Percentiles rank a stretch among this genome's conserved stretches.
These are phyloP conservation scores for Talaromyces adpressus DNA, from an alignment of 495 filamentous ascomycete species.

Conservation along the genomic window DNA sequence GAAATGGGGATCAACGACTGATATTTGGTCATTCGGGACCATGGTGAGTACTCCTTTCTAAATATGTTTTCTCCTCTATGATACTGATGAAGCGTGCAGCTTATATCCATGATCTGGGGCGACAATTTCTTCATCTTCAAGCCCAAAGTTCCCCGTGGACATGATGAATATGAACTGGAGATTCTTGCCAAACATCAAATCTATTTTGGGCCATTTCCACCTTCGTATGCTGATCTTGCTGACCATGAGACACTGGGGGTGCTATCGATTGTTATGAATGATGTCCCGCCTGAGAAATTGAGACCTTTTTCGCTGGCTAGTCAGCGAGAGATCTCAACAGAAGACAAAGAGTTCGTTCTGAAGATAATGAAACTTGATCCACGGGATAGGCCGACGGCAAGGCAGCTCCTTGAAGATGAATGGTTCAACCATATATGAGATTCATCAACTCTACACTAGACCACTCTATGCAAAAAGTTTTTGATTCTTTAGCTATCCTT, in stretches of 20 bases:
- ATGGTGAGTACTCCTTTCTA: slow-evolving; percentile 12
- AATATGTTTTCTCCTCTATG: no score
- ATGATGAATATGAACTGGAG: slow-evolving; percentile 33
- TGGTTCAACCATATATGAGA: slow-evolving; percentile 11
- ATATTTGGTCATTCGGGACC: slow-evolving; percentile 37
- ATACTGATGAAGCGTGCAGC: slow-evolving; percentile 13
- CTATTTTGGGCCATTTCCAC: slow-evolving; percentile 38
- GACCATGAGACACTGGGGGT: slow-evolving; percentile 12
- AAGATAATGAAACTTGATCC: slow-evolving; percentile 23
- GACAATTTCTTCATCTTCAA: slow-evolving; percentile 35
- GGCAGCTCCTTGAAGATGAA: slow-evolving; percentile 16
- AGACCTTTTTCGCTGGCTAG: slow-evolving; percentile 17
- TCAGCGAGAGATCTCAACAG: slow-evolving; percentile 14
- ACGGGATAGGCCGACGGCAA: slow-evolving; percentile 19
- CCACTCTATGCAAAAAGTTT: not conserved
- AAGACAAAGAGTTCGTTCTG: slow-evolving; percentile 20
- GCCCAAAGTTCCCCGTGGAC: slow-evolving; percentile 26
- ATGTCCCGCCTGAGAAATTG: slow-evolving; percentile 15
- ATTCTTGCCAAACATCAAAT: slow-evolving; percentile 31
- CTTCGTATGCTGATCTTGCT: slow-evolving; percentile 23
- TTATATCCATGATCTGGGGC: slow-evolving; percentile 34
- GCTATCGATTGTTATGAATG: slow-evolving; percentile 17
- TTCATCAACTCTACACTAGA: not conserved
- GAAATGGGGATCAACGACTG: slow-evolving; percentile 24
- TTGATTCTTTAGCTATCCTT: not conserved